Evolutionary conservation across 2,329 filamentous ascomycete genomes (phyloP).

Genomic region (Aspergillus intermedius): DNA sequence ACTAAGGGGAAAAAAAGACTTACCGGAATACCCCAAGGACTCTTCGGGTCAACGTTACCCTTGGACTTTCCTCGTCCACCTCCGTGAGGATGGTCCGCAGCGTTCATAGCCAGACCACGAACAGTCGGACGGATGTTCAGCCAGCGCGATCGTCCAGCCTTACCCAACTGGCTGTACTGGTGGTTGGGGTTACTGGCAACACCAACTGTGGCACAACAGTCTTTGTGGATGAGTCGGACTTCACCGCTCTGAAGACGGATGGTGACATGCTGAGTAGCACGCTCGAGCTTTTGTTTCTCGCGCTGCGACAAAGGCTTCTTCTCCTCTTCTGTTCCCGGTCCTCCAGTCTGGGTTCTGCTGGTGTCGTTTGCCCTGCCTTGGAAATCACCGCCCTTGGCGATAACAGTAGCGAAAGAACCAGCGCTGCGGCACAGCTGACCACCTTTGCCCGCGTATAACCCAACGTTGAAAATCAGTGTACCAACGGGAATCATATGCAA

Average conservation of each 20-base stretch:
- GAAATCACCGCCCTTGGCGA: conserved; percentile 67
- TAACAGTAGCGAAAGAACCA: conserved; percentile 81
- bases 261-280: conserved; percentile 71
- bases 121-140: conserved; percentile 91
- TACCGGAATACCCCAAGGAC: conserved; percentile 94
- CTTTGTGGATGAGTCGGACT: conserved; percentile 77
- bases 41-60: conserved; percentile 91
- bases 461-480: conserved; percentile 87
- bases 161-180: conserved; percentile 85
- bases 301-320: conserved; percentile 30
- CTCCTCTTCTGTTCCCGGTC: conserved; percentile 13
- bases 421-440: conserved; percentile 93
- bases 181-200: conserved; percentile 89
- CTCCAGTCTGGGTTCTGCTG: conserved; percentile 38
- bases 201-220: conserved; percentile 91
- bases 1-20: conserved; percentile 34
- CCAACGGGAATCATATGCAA: conserved; percentile 93
- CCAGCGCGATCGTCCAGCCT: conserved; percentile 90
- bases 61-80: conserved; percentile 99
- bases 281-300: conserved; percentile 41
- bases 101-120: conserved; percentile 97
- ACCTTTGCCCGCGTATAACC: conserved; percentile 61
- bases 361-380: conserved; percentile 40
- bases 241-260: conserved; percentile 89
- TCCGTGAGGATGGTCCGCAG: conserved; percentile 95